Percentiles rank a stretch among this genome's conserved stretches.
Evolutionary conservation across 2,329 filamentous ascomycete genomes (phyloP).

Genomic region (Ramichloridium luteum): DNA sequence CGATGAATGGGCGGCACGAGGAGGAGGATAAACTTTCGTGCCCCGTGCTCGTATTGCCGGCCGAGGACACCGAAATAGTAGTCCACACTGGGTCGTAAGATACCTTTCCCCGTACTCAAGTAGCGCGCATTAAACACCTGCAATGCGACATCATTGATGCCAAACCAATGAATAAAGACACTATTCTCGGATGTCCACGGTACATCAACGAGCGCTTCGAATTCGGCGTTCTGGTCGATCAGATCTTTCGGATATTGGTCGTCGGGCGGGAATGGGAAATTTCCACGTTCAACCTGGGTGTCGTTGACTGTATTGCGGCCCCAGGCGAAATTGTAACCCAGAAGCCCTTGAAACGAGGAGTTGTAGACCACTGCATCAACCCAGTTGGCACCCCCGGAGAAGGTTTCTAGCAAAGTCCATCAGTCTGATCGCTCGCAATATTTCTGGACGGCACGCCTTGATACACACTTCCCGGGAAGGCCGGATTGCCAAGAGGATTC

Average conservation of each 20-base stretch:
- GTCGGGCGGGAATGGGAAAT: not conserved
- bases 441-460: no score
- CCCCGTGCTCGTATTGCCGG: constrained; percentile 1
- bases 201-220: constrained; percentile 1
- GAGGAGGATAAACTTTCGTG: constrained; percentile 3
- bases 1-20: constrained; percentile 3
- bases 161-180: constrained; percentile 7
- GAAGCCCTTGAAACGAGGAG: not conserved
- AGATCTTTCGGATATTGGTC: constrained; percentile 4
- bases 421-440: not conserved
- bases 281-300: constrained; percentile 1
- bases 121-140: constrained; percentile 2
- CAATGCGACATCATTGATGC: constrained; percentile 7
- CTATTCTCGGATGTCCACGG: constrained; percentile 7
- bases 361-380: constrained; percentile 4
- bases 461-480: constrained; percentile 4
- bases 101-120: not conserved
- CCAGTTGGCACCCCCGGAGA: constrained; percentile 6
- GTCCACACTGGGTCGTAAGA: not conserved
- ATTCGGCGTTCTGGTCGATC: constrained; percentile 3
- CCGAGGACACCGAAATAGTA: constrained; percentile 3
- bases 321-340: constrained; percentile 6
- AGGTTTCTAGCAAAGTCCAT: not conserved
- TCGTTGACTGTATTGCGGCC: constrained; percentile 6
- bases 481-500: constrained; percentile 4